Evolutionary conservation across 2,329 filamentous ascomycete species (phyloP).

Genomic region (Paraphoma chrysanthemicola): DNA sequence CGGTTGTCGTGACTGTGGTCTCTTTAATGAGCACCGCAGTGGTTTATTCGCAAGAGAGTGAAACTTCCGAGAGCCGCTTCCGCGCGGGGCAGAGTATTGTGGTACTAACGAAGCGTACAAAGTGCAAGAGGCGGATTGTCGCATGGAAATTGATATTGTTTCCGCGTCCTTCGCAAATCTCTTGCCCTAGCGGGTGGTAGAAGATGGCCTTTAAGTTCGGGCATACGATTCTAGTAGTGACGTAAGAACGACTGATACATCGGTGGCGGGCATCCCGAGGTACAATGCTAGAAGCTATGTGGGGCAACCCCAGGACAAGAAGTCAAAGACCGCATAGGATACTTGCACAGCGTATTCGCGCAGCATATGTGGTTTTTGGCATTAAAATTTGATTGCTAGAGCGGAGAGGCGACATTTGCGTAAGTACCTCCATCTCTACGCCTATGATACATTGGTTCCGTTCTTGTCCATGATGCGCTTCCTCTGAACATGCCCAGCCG

Average conservation of each 20-base stretch:
- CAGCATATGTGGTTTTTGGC: neutral
- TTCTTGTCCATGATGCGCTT: constrained; percentile 21
- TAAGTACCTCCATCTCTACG: constrained; percentile 38
- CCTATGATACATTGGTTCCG: constrained; percentile 35
- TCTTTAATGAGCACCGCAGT: neutral
- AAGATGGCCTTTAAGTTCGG: neutral
- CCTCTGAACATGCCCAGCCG: constrained; percentile 23
- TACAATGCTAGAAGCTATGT: neutral
- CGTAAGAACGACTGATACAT: constrained; percentile 8
- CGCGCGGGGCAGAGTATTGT: constrained; percentile 8
- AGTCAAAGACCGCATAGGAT: neutral
- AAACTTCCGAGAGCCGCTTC: constrained; percentile 6
- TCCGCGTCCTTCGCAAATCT: neutral
- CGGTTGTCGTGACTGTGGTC: neutral
- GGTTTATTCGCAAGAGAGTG: neutral
- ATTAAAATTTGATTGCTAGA: constrained; percentile 28
- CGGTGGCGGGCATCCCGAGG: constrained; percentile 8
- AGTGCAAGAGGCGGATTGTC: neutral
- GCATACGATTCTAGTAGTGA: constrained; percentile 2
- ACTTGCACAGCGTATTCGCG: neutral
- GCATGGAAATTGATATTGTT: neutral
- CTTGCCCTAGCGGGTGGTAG: neutral
- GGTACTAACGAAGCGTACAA: neutral
- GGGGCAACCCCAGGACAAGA: neutral
- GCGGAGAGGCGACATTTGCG: constrained; percentile 39